Conservation (phyloP, 805 yeast genomes). For the Candida insectalens region DNA sequence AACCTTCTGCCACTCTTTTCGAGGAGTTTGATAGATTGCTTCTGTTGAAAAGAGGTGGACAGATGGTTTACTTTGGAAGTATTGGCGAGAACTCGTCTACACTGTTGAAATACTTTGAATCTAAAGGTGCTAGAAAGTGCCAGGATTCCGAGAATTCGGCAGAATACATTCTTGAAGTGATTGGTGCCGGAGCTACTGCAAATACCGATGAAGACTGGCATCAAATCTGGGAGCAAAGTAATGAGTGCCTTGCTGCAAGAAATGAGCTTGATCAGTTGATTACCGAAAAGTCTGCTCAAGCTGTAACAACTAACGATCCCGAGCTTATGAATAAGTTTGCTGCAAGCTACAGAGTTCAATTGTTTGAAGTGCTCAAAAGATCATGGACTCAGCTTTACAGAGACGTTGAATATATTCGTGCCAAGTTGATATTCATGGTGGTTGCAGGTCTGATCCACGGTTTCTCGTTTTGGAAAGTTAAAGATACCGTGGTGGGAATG, state of each 20-base stretch:
- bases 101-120: constrained; percentile 37
- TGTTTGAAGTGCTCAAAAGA: constrained; percentile 28
- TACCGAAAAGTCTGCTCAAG: too few species aligned
- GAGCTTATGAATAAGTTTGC: constrained; percentile 27
- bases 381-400: constrained; percentile 36
- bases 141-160: constrained; percentile 58
- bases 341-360: constrained; percentile 32
- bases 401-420: constrained; percentile 36
- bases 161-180: constrained; percentile 62
- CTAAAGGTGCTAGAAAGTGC: constrained; percentile 58
- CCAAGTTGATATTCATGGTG: constrained; percentile 32
- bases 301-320: too few species aligned
- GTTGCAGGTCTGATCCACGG: constrained; percentile 39
- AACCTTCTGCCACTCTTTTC: constrained; percentile 38
- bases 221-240: constrained; percentile 43
- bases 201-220: constrained; percentile 48
- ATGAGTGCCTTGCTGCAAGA: constrained; percentile 18
- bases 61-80: constrained; percentile 45
- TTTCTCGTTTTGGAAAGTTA: constrained; percentile 54
- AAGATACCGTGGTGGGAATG: constrained; percentile 40
- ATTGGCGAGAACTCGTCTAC: constrained; percentile 35
- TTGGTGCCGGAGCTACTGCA: constrained; percentile 79
- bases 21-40: constrained; percentile 33
- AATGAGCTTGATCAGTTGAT: constrained; percentile 20
- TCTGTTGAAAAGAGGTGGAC: constrained; percentile 40